These are phyloP conservation scores for Rhizophlyctis rosea DNA, from an alignment of 192 early-diverging fungal species.

Conservation along the genomic window DNA sequence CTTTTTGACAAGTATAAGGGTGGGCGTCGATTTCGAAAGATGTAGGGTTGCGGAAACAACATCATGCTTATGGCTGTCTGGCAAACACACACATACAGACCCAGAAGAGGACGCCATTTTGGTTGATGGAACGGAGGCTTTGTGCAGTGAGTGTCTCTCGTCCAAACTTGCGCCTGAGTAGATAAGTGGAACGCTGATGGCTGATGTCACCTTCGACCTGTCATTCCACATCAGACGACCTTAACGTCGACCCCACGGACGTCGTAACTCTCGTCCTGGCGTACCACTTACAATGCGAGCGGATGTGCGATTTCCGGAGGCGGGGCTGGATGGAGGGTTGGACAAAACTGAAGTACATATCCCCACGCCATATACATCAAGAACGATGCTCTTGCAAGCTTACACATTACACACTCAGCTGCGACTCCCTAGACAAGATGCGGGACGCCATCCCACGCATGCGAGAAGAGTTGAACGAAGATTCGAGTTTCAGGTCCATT, in stretches of 20 bases:
- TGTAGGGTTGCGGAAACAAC: not conserved
- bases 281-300: conserved; percentile 62
- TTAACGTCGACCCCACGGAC: conserved; percentile 71
- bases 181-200: no score
- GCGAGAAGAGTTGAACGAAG: conserved; percentile 53
- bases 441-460: conserved; percentile 48
- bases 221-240: conserved; percentile 42
- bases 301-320: conserved; percentile 72
- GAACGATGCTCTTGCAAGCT: no score
- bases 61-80: not conserved
- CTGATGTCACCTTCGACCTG: no score
- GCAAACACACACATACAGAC: conserved; percentile 37
- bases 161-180: not conserved
- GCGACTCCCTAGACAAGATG: conserved; percentile 68
- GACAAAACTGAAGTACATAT: conserved; percentile 50
- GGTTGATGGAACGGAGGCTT: conserved; percentile 65
- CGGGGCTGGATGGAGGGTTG: conserved; percentile 73
- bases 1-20: conserved; percentile 78
- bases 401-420: no score
- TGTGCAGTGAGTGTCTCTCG: not conserved
- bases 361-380: no score
- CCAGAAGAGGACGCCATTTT: conserved; percentile 61
- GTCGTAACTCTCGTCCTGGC: conserved; percentile 70
- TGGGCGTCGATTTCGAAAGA: conserved; percentile 29
- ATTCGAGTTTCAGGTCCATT: conserved; percentile 59